phyloP scores from a whole-genome alignment of 2,329 filamentous ascomycete genomes.

The Verticillium isaacii region DNA sequence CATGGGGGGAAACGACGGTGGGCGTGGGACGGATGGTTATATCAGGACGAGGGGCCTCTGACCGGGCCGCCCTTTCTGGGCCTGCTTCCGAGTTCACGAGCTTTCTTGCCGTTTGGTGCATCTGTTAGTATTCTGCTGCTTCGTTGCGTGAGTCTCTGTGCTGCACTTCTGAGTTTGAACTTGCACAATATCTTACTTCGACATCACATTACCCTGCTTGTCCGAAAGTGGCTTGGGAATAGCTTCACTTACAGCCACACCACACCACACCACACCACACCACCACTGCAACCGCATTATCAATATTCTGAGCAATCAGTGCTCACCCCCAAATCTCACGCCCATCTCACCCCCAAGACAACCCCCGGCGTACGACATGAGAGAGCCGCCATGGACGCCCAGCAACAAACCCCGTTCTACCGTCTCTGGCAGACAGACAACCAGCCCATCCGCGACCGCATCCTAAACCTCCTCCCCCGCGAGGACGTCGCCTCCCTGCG shows the following conservation, averaged over 20 bases:
- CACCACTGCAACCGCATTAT: background rate
- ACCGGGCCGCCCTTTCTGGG: background rate
- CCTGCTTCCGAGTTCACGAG: background rate
- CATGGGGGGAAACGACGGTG: background rate
- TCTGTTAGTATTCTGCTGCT: background rate
- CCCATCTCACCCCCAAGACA: too few relatives aligned
- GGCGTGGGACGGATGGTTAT: background rate
- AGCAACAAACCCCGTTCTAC: constrained; percentile 45
- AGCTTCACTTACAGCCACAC: constrained; percentile 1
- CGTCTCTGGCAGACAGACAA: constrained; percentile 48
- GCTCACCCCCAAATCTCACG: too few relatives aligned
- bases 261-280: background rate
- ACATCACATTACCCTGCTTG: background rate
- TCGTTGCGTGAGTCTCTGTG: background rate
- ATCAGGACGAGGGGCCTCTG: background rate
- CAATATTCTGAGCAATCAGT: too few relatives aligned
- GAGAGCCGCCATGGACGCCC: constrained; percentile 43
- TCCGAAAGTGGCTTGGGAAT: background rate
- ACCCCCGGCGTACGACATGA: constrained; percentile 28
- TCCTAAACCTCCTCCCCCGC: constrained; percentile 45
- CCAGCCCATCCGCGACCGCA: constrained; percentile 36
- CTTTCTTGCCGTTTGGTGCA: background rate
- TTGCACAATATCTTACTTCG: background rate
- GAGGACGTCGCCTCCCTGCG: constrained; percentile 56
- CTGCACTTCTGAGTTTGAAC: background rate